Evolutionary conservation across 1,284 basidiomycete genomes (phyloP), one percentile per base, ranked within the genome.

Genomic region (Ganoderma lingzhi): DNA sequence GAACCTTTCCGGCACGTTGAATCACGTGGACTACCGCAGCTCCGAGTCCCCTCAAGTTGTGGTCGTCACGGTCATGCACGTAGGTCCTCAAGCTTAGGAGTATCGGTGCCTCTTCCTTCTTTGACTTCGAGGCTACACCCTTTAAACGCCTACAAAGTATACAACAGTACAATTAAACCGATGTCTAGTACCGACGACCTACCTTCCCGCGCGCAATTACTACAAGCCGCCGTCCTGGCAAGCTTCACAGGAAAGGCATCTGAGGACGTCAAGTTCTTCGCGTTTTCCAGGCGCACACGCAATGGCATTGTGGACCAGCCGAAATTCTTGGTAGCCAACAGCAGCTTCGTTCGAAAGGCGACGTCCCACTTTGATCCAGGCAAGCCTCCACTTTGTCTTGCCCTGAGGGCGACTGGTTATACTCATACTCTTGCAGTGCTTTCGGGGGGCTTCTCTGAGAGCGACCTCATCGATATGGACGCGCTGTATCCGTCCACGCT

Each of bases 361-460:
- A 61, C 70, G 2, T 41, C 67, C 2, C 65, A 71, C 17, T 71
- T 71, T 17, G 65, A 71, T 37, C 53, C 51, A n/a, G 39, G 70
- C 66, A 56, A 51, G 69, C 63, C 17, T 28, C 1, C 48, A 0
- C 12, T 64, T 42, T 2, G 41, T 17, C 23, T 15, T 35, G 32
- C 35, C 10, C 14, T 28, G n/a, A 8, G 35, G 12, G 3, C 23
- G n/a, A 23, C n/a, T 48, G 9, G n/a, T 6, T 8, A 14, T 48
- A 48, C n/a, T 28, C 9, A 51, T 3, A 44, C 48, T 23, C 23
- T 51, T 8, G n/a, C 23, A 28, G 19, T 41, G 30, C 23, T 61
- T 30, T 28, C 14, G 23, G 23, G 66, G 1, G 70, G 67, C 1
- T 78, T 73, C 44, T 45, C 63, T 1, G 77, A 77, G 41, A 64